phyloP scores from a whole-genome alignment of 352 stramenopile genomes.

The Phytophthora palmivora region DNA sequence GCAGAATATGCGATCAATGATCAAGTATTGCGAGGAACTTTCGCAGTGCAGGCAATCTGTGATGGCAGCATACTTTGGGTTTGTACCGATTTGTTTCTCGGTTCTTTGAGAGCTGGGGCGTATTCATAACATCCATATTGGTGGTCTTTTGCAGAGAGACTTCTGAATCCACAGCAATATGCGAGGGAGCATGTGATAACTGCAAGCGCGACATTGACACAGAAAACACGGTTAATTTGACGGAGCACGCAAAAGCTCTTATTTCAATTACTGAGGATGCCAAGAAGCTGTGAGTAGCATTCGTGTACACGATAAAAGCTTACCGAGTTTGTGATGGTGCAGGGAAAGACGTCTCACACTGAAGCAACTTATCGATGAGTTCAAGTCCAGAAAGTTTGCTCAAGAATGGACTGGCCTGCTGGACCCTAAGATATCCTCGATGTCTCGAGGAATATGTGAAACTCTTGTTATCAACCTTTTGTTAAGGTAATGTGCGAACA shows the following conservation, averaged over 20 bases:
- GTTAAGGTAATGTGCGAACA: slow-evolving; percentile 32
- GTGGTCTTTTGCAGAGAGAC: slow-evolving; percentile 37
- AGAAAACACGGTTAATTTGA: slow-evolving; percentile 41
- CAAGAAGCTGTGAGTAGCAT: slow-evolving; percentile 50
- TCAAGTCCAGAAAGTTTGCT: slow-evolving; percentile 57
- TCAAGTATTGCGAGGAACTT: slow-evolving; percentile 60
- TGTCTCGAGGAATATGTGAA: slow-evolving; percentile 54
- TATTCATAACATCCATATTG: background rate
- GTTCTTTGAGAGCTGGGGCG: background rate
- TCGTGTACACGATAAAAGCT: slow-evolving; percentile 1
- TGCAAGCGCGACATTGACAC: slow-evolving; percentile 42
- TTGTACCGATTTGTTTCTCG: slow-evolving; percentile 12
- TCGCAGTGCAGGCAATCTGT: slow-evolving; percentile 48
- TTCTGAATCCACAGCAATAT: slow-evolving; percentile 49
- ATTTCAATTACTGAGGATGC: slow-evolving; percentile 51
- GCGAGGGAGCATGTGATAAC: slow-evolving; percentile 54
- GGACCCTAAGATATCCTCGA: slow-evolving; percentile 42
- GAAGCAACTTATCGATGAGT: slow-evolving; percentile 77
- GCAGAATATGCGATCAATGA: slow-evolving; percentile 69
- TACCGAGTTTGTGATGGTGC: slow-evolving; percentile 2
- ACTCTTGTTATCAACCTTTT: slow-evolving; percentile 63
- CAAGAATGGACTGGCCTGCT: slow-evolving; percentile 47
- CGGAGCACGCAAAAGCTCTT: slow-evolving; percentile 61
- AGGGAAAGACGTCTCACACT: slow-evolving; percentile 72
- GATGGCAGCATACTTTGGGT: slow-evolving; percentile 71